A percentile compares a stretch with the other conserved stretches of the same genome.
phyloP scores from a whole-genome alignment of 768 basidiomycete species.

The Pleurotus eryngii region DNA sequence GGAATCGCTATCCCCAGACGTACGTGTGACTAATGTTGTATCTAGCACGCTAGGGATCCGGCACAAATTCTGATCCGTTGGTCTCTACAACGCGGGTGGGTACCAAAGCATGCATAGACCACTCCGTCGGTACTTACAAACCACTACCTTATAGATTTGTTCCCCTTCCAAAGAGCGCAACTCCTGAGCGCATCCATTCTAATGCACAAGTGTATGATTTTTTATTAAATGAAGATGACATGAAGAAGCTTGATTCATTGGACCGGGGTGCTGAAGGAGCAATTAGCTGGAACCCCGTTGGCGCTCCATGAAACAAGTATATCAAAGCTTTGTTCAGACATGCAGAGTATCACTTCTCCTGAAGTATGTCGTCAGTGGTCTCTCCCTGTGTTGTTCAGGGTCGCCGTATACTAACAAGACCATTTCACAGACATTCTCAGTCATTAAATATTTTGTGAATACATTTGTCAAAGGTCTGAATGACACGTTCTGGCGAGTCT shows the following conservation, averaged over 20 bases:
- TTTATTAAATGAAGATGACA: slow-evolving; percentile 59
- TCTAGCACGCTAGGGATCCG: slow-evolving; percentile 54
- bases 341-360: too few species aligned
- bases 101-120: slow-evolving; percentile 6
- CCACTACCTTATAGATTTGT: slow-evolving; percentile 50
- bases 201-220: slow-evolving; percentile 80
- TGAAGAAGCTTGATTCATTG: slow-evolving; percentile 60
- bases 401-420: too few species aligned
- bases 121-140: neutral
- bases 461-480: too few species aligned
- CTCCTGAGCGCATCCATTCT: slow-evolving; percentile 62
- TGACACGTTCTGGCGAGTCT: too few species aligned
- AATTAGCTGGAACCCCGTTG: slow-evolving; percentile 82
- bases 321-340: too few species aligned
- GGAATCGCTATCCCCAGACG: neutral
- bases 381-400: too few species aligned
- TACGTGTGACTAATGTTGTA: neutral
- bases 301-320: slow-evolving; percentile 31
- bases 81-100: slow-evolving; percentile 83
- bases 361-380: too few species aligned
- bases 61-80: slow-evolving; percentile 87
- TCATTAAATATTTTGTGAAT: too few species aligned
- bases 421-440: too few species aligned
- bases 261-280: slow-evolving; percentile 74
- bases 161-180: slow-evolving; percentile 80